Conservation (phyloP, 164 flowering plant species). For the Nymphaea colorata region DNA sequence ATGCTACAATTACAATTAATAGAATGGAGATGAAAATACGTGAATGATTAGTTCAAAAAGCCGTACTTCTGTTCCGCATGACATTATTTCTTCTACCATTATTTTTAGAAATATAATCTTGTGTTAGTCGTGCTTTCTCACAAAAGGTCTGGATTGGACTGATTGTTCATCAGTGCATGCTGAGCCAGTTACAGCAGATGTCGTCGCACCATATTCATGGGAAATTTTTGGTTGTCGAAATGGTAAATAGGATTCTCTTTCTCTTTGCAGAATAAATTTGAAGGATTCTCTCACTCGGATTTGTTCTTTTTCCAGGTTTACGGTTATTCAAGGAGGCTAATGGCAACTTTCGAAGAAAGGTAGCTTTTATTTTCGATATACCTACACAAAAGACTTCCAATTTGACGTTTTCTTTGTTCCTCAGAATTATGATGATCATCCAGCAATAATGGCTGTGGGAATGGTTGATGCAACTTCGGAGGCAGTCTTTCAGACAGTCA, state of each 20-base stretch:
- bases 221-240: constrained; percentile 87
- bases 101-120: too few species aligned
- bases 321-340: constrained; percentile 87
- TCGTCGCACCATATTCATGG: constrained; percentile 86
- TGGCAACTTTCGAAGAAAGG: constrained; percentile 33
- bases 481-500: constrained; percentile 61
- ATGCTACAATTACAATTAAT: too few species aligned
- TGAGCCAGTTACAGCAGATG: constrained; percentile 61
- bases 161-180: constrained; percentile 29
- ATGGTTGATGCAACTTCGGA: constrained; percentile 78
- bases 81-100: too few species aligned
- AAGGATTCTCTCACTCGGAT: neutral
- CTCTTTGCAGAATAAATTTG: constrained; percentile 3
- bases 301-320: constrained; percentile 35
- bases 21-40: neutral
- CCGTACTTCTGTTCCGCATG: too few species aligned
- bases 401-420: constrained; percentile 1
- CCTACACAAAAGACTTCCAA: neutral
- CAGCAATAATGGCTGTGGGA: constrained; percentile 95
- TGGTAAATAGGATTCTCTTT: constrained; percentile 25
- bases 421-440: constrained; percentile 80
- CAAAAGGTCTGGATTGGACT: constrained; percentile 46
- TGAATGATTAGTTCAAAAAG: neutral
- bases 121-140: neutral
- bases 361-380: constrained; percentile 1